Evolutionary conservation across 2,329 filamentous ascomycete species (phyloP).

Genomic region (Ophiognomonia clavigignenti-juglandacearum): DNA sequence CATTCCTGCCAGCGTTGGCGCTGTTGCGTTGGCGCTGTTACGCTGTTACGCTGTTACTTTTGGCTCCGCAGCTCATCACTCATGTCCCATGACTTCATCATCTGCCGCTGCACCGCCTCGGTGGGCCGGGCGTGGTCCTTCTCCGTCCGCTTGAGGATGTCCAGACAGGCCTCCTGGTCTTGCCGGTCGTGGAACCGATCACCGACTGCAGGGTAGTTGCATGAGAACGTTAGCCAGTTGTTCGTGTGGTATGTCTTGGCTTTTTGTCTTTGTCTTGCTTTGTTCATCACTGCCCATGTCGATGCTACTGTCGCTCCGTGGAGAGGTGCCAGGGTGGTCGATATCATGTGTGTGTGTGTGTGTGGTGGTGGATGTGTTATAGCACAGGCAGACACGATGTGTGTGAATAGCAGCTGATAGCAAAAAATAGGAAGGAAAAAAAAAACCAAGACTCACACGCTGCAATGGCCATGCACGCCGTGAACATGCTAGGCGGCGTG

Average conservation of each 20-base stretch:
- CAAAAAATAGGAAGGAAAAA: too few species aligned
- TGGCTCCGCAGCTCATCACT: conserved; percentile 15
- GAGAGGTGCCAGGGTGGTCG: too few species aligned
- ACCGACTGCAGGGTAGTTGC: conserved; percentile 21
- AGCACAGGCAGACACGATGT: too few species aligned
- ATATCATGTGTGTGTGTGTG: too few species aligned
- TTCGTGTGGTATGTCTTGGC: too few species aligned
- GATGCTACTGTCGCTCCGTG: too few species aligned
- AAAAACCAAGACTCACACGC: conserved; percentile 40
- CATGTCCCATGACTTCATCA: conserved; percentile 24
- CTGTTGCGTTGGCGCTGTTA: neutral
- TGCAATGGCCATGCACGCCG: conserved; percentile 50
- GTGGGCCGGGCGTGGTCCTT: conserved; percentile 28
- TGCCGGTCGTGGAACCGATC: conserved; percentile 23
- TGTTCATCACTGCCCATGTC: too few species aligned
- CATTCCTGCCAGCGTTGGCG: too few species aligned
- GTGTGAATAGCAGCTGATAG: too few species aligned
- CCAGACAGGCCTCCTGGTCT: conserved; percentile 26
- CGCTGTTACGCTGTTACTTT: neutral
- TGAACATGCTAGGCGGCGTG: conserved; percentile 52
- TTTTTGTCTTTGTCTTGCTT: too few species aligned
- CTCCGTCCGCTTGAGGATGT: conserved; percentile 26
- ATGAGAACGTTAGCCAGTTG: too few species aligned
- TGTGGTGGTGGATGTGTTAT: too few species aligned
- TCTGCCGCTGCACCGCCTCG: conserved; percentile 23